phyloP scores from a whole-genome alignment of 306 rosid genomes.

The Sophora flavescens region DNA sequence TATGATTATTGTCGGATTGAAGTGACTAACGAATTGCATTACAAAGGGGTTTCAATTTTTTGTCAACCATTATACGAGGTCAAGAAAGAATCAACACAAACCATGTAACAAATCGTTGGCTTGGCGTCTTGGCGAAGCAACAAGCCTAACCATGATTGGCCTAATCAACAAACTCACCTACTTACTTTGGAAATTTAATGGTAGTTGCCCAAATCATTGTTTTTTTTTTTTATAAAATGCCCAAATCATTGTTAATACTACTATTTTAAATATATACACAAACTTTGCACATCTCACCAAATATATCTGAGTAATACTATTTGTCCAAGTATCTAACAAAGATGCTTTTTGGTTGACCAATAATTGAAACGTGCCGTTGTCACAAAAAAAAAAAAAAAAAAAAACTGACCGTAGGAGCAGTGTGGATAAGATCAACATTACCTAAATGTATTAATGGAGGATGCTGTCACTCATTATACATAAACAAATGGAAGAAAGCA shows the following conservation, averaged over 20 bases:
- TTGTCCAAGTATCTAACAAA: background rate
- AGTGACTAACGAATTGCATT: conserved; percentile 38
- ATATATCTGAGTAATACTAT: conserved; percentile 15
- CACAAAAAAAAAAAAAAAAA: conserved; percentile 26
- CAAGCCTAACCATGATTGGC: conserved; percentile 35
- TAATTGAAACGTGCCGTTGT: conserved; percentile 12
- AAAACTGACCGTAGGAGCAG: background rate
- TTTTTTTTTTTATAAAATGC: no score
- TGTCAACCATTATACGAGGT: background rate
- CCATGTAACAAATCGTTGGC: conserved; percentile 19
- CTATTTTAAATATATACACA: conserved; percentile 26
- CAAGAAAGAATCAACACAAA: conserved; percentile 34
- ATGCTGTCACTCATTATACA: conserved; percentile 32
- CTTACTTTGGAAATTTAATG: conserved; percentile 15
- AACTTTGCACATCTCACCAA: conserved; percentile 1
- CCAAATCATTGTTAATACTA: conserved; percentile 27
- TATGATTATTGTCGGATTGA: conserved; percentile 42
- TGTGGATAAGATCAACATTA: conserved; percentile 41
- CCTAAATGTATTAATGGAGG: background rate
- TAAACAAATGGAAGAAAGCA: conserved; percentile 16
- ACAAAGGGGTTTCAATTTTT: background rate
- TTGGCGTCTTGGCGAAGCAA: conserved; percentile 21
- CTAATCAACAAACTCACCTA: conserved; percentile 21
- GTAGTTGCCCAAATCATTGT: conserved; percentile 20
- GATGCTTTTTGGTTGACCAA: conserved; percentile 36